phyloP scores from a whole-genome alignment of 495 filamentous ascomycete species.

The Penicillium maclennaniae region DNA sequence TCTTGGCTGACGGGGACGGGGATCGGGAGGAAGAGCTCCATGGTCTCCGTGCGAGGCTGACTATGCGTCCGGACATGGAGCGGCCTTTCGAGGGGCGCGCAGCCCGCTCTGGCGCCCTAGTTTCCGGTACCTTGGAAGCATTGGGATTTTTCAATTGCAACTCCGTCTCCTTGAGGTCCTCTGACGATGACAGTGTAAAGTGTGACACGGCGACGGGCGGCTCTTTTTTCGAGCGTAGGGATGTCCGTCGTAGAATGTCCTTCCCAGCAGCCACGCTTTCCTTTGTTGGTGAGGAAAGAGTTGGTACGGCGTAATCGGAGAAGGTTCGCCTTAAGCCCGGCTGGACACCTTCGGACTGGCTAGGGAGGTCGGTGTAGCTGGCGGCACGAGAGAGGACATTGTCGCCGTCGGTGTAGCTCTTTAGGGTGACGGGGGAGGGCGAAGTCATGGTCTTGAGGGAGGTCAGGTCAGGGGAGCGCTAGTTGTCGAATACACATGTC shows the following conservation, averaged over 20 bases:
- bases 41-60: conserved; percentile 61
- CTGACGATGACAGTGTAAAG: conserved; percentile 35
- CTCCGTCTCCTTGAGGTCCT: conserved; percentile 32
- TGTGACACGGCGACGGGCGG: conserved; percentile 33
- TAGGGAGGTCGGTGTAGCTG: conserved; percentile 43
- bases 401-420: conserved; percentile 23
- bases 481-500: conserved; percentile 30
- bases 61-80: conserved; percentile 61
- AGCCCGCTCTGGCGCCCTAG: conserved; percentile 36
- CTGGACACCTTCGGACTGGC: conserved; percentile 23
- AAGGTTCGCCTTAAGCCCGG: conserved; percentile 42
- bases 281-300: conserved; percentile 36
- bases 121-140: conserved; percentile 27
- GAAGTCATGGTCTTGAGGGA: conserved; percentile 33
- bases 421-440: conserved; percentile 23
- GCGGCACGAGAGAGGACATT: conserved; percentile 34
- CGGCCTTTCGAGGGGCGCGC: conserved; percentile 43
- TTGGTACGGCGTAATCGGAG: conserved; percentile 38
- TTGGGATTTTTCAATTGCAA: conserved; percentile 9
- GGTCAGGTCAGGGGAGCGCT: conserved; percentile 9
- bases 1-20: conserved; percentile 52
- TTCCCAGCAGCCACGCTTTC: conserved; percentile 45
- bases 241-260: conserved; percentile 44
- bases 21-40: conserved; percentile 65
- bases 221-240: conserved; percentile 38